Percentiles rank a stretch among this genome's conserved stretches.
phyloP scores from a whole-genome alignment of 2,329 filamentous ascomycete genomes.

The Cadophora sp. region DNA sequence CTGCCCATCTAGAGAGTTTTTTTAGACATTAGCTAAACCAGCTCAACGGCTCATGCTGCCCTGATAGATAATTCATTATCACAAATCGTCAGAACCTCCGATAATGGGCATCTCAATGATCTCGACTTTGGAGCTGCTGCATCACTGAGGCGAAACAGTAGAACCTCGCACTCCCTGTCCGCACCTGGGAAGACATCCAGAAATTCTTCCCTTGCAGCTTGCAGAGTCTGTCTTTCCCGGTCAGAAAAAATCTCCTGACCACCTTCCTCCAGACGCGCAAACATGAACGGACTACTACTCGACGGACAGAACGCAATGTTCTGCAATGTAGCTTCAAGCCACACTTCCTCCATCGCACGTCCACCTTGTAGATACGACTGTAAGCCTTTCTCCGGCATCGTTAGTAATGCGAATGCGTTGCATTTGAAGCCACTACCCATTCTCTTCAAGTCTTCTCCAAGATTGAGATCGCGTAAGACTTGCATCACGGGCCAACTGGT shows the following conservation, averaged over 20 bases:
- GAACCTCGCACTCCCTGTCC: not conserved
- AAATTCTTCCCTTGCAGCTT: not conserved
- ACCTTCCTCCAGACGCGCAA: not conserved
- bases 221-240: not conserved
- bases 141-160: not conserved
- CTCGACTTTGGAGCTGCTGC: not conserved
- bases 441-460: not conserved
- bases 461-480: not conserved
- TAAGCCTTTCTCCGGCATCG: not conserved
- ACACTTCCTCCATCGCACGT: not conserved
- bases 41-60: not conserved
- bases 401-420: not conserved
- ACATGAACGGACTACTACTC: not conserved
- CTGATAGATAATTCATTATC: not conserved
- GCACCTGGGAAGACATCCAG: not conserved
- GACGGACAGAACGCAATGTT: not conserved
- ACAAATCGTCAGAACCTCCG: not conserved
- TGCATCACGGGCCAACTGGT: not conserved
- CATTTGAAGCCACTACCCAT: not conserved
- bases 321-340: not conserved
- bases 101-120: not conserved
- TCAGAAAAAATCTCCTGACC: not conserved
- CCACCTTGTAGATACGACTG: not conserved
- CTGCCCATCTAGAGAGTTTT: too few relatives aligned
- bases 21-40: not conserved